Conservation (phyloP, 257 asterid species). For the Verbena officinalis region DNA sequence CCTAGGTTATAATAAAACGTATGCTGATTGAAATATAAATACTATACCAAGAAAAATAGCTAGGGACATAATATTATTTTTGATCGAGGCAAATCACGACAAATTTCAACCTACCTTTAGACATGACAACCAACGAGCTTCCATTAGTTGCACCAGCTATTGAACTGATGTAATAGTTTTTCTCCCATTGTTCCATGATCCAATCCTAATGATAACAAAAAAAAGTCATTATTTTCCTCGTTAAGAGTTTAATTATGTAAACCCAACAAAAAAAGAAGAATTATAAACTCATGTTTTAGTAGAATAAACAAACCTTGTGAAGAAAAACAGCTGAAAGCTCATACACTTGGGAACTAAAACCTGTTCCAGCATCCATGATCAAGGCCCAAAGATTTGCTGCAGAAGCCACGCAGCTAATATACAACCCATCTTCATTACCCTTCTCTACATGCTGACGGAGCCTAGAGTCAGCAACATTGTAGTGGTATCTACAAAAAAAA, state of each 20-base stretch:
- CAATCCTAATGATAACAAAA: slow-evolving; percentile 64
- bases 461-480: slow-evolving; percentile 82
- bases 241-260: too few species aligned
- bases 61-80: too few species aligned
- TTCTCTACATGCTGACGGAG: slow-evolving; percentile 79
- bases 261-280: background rate
- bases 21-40: background rate
- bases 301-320: slow-evolving; percentile 67
- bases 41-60: slow-evolving; percentile 8
- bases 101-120: slow-evolving; percentile 69
- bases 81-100: slow-evolving; percentile 29
- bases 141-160: slow-evolving; percentile 97
- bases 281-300: slow-evolving; percentile 23
- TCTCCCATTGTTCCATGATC: slow-evolving; percentile 99
- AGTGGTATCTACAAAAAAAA: slow-evolving; percentile 63
- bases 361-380: slow-evolving; percentile 98
- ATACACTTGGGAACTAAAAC: slow-evolving; percentile 83
- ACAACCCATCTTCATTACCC: slow-evolving; percentile 89
- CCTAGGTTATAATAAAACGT: too few species aligned
- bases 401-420: slow-evolving; percentile 91
- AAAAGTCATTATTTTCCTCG: too few species aligned
- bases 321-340: slow-evolving; percentile 92
- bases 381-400: slow-evolving; percentile 96
- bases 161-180: slow-evolving; percentile 91
- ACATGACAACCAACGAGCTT: slow-evolving; percentile 88